Evolutionary conservation across 768 basidiomycete genomes (phyloP).

Genomic region (Hysterangium stoloniferum): DNA sequence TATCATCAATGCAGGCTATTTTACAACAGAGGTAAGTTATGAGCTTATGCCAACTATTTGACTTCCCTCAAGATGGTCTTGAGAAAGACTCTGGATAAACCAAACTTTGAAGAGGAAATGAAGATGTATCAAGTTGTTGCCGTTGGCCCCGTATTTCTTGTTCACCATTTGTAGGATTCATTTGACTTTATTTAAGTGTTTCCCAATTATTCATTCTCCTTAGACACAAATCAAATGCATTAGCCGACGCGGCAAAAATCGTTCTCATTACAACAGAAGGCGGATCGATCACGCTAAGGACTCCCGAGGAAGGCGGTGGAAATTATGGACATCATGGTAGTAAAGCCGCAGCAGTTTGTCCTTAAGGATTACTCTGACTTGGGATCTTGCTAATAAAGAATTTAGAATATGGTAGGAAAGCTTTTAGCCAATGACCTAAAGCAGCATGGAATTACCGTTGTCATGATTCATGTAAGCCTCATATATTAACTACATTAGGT

Average conservation of each 20-base stretch:
- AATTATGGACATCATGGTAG: slow-evolving; percentile 43
- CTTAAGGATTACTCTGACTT: not conserved
- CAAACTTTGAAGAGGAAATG: slow-evolving; percentile 31
- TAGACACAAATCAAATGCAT: slow-evolving; percentile 18
- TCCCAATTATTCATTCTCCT: not conserved
- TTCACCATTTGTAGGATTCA: slow-evolving; percentile 20
- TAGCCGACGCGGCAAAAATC: slow-evolving; percentile 30
- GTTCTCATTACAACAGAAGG: slow-evolving; percentile 40
- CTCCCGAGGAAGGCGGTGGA: slow-evolving; percentile 37
- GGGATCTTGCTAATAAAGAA: not conserved
- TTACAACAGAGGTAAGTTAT: slow-evolving; percentile 31
- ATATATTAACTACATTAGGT: not conserved
- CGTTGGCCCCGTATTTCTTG: slow-evolving; percentile 35
- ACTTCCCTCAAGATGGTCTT: not conserved
- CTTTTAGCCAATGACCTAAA: slow-evolving; percentile 33
- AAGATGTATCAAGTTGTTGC: slow-evolving; percentile 40
- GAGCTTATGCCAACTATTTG: not conserved
- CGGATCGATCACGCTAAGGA: slow-evolving; percentile 36
- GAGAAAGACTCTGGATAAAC: slow-evolving; percentile 28
- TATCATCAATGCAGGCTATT: slow-evolving; percentile 32
- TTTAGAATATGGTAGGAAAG: slow-evolving; percentile 37
- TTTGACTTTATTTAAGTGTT: not conserved
- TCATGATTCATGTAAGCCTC: slow-evolving; percentile 36
- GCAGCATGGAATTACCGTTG: slow-evolving; percentile 31
- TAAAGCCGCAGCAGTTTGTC: slow-evolving; percentile 31